These are phyloP conservation scores for Spathaspora sp. DNA, from an alignment of 805 yeast species.

Conservation along the genomic window DNA sequence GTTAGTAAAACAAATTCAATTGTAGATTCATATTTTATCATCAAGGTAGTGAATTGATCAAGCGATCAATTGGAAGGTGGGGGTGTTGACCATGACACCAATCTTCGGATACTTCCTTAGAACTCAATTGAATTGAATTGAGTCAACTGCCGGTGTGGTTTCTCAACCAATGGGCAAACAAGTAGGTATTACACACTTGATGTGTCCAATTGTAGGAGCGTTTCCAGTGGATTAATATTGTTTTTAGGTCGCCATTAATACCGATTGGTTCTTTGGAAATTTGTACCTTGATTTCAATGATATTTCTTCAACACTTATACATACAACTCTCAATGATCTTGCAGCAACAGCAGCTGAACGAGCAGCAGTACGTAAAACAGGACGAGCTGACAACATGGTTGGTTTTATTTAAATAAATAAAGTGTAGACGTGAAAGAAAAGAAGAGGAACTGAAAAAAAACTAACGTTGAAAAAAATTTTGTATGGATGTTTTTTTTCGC, in stretches of 20 bases:
- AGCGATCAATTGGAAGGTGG: background rate
- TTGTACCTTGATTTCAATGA: background rate
- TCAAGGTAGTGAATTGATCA: background rate
- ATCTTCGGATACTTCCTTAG: background rate
- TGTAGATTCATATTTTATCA: background rate
- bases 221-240: background rate
- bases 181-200: background rate
- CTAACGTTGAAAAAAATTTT: conserved; percentile 5
- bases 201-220: background rate
- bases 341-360: conserved; percentile 59
- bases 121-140: background rate
- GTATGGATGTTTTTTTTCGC: background rate
- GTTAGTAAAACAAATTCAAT: conserved; percentile 26
- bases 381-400: conserved; percentile 77
- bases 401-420: conserved; percentile 9
- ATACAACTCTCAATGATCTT: conserved; percentile 31
- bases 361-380: conserved; percentile 80
- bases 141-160: background rate
- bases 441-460: conserved; percentile 1
- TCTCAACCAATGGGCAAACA: background rate
- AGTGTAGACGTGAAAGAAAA: conserved; percentile 1
- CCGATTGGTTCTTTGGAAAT: background rate
- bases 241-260: background rate
- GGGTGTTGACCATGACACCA: background rate
- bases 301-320: conserved; percentile 14